Evolutionary conservation across 2,329 filamentous ascomycete species (phyloP), one percentile per base, ranked within the genome.

Genomic region (Phialocephala sp.): DNA sequence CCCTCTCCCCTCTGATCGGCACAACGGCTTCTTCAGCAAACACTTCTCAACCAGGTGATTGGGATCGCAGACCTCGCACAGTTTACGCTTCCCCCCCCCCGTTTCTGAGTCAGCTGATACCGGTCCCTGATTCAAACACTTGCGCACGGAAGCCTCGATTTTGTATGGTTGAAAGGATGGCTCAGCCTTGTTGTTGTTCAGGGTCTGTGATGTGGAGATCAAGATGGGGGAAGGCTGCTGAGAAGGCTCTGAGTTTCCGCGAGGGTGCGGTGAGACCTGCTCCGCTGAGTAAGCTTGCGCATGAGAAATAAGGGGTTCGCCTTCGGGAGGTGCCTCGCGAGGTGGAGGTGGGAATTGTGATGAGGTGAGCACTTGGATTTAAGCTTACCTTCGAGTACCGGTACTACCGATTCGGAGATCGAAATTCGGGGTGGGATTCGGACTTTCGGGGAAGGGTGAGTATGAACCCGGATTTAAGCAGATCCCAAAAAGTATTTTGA

Each of bases 281-380:
- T 32, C 27, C 6, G 3, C 27, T 54, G 24, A 14, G 15, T 20
- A 18, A 32, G n/a, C 24, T 9, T 9, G 2, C 20, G 45, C n/a
- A n/a, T 43, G 45, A 50, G n/a, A 50, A 8, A 24, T 2, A 5
- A 22, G 45, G n/a, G n/a, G 45, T 14, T 43, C 15, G 41, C 14
- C 14, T n/a, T 50, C 45, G 45, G 45, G 45, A 50, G 12, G 45
- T 20, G n/a, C 45, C 43, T 47, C 27, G 27, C 27, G 18, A 50
- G n/a, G 22, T 22, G 22, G 45, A 12, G 15, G 11, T 41, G 45
- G n/a, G 45, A 22, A 14, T 22, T 50, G n/a, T 24, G 45, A 54
- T 54, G 50, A 54, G 50, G 50, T 54, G 50, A 54, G 50, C 24
- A 54, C 12, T 54, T 54, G 24, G 43, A 15, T 12, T 54, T 54